A percentile compares a stretch with the other conserved stretches of the same genome.
Conservation (phyloP, 257 asterid genomes). For the Hygrophila difformis region DNA sequence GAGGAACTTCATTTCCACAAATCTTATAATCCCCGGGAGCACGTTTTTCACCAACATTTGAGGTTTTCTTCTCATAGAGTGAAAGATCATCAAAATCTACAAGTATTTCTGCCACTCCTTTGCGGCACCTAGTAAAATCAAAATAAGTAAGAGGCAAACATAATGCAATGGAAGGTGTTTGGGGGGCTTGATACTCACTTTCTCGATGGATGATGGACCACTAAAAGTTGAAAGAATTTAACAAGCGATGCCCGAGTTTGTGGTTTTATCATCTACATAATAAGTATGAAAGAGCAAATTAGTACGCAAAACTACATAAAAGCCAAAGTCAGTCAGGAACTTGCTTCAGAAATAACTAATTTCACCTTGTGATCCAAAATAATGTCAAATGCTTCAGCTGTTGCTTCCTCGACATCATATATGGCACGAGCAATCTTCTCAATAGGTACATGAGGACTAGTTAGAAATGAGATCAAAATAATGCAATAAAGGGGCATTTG, state of each 20-base stretch:
- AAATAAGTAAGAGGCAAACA: conserved; percentile 4
- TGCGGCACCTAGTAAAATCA: conserved; percentile 63
- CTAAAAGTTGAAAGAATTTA: conserved; percentile 82
- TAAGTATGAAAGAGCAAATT: not conserved
- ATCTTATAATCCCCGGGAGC: conserved; percentile 43
- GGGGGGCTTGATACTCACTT: conserved; percentile 38
- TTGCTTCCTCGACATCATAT: conserved; percentile 94
- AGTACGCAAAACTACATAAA: not conserved
- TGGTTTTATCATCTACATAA: conserved; percentile 68
- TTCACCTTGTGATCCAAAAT: conserved; percentile 66
- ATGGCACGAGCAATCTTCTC: conserved; percentile 80
- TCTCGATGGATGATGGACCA: conserved; percentile 92
- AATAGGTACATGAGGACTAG: conserved; percentile 11
- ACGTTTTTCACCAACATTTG: conserved; percentile 30
- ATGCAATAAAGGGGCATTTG: too few species aligned
- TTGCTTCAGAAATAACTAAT: not conserved
- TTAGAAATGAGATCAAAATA: not conserved
- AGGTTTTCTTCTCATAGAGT: conserved; percentile 25
- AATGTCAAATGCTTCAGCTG: conserved; percentile 68
- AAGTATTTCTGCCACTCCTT: conserved; percentile 86
- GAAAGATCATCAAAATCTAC: conserved; percentile 66
- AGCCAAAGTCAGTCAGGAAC: not conserved
- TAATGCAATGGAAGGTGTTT: too few species aligned
- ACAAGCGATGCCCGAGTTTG: conserved; percentile 59
- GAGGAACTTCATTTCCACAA: conserved; percentile 90